Base-by-base conservation (phyloP, 2,329 filamentous ascomycete genomes). In the Leptographium wingfieldii region DNA sequence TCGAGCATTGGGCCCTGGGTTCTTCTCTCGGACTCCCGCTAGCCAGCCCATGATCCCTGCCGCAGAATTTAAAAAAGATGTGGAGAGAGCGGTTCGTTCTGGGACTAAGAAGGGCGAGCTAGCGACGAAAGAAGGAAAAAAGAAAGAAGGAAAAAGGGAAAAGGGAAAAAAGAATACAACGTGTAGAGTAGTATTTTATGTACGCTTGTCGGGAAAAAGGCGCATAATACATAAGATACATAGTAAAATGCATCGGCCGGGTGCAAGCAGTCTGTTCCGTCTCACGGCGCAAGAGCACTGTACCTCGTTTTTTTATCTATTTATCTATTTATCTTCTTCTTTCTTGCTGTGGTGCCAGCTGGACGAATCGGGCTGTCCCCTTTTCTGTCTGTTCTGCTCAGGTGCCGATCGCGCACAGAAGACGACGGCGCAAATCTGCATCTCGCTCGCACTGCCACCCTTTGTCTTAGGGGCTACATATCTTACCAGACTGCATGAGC, bases 31-130 rank as follows among this genome's bases (percentile, higher is more conserved):
- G 56, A 60, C 58, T 54, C 56, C 61, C 58, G 61, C 58, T 59
- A 55, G 38, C 35, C n/a, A 31, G 52, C 54, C 61, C 61, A 31
- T 62, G 58, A 62, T 62, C 61, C 61, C 59, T 62, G 61, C 53
- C 35, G 40, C 49, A 25, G 22, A 49, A n/a, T 19, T 22, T 38
- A 9, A 1, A 48, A n/a, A 33, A 22, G 16, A 25, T 29, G 29
- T 19, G 35, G 43, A 58, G 49, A 29, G 40, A 35, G 52, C 10
- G 35, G 22, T 27, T 27, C 38, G 38, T 40, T 40, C 38, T 40
- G 38, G 35, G 46, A 31, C 22, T 40, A 48, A 58, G 16, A 48
- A 40, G 19, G 14, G 22, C 6, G 16, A 35, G 25, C 11, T 19
- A 43, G 12, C 5, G 22, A 31, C 51, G 27, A 56, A 25, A 58